Conservation (phyloP, 257 asterid genomes). For the Fraxinus pennsylvanica region DNA sequence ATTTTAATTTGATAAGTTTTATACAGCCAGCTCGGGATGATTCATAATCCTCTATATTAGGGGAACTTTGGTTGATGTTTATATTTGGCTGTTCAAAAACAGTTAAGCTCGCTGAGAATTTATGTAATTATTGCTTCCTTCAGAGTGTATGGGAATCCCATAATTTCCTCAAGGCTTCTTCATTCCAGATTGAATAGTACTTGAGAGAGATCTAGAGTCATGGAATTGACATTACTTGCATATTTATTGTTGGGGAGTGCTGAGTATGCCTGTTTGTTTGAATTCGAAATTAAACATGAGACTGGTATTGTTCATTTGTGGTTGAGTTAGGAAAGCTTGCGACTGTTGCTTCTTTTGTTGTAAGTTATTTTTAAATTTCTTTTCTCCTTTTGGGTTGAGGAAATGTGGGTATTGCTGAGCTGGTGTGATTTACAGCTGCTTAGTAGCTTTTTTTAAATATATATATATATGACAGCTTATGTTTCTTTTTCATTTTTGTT, state of each 20-base stretch:
- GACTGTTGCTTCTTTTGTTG: too few species aligned
- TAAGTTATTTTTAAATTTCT: too few species aligned
- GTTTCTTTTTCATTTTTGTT: background rate
- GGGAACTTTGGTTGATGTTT: background rate
- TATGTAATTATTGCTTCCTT: background rate
- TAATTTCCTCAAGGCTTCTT: conserved; percentile 4
- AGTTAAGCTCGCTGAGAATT: background rate
- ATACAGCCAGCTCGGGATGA: background rate
- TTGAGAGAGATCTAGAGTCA: background rate
- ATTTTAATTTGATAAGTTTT: background rate
- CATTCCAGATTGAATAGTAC: background rate
- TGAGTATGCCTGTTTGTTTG: too few species aligned
- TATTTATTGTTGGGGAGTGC: background rate
- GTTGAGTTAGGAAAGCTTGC: too few species aligned
- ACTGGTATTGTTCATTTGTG: too few species aligned
- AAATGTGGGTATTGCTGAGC: conserved; percentile 11
- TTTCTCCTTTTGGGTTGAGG: background rate
- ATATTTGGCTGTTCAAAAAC: background rate
- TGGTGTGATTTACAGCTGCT: conserved; percentile 12
- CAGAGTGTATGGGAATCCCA: background rate
- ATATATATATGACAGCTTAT: background rate
- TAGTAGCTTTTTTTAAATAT: background rate
- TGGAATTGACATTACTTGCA: conserved; percentile 4
- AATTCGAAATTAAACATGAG: too few species aligned
- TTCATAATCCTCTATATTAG: conserved; percentile 1